Base-by-base conservation (phyloP, 2,329 filamentous ascomycete genomes). In the Exophiala aquamarina region DNA sequence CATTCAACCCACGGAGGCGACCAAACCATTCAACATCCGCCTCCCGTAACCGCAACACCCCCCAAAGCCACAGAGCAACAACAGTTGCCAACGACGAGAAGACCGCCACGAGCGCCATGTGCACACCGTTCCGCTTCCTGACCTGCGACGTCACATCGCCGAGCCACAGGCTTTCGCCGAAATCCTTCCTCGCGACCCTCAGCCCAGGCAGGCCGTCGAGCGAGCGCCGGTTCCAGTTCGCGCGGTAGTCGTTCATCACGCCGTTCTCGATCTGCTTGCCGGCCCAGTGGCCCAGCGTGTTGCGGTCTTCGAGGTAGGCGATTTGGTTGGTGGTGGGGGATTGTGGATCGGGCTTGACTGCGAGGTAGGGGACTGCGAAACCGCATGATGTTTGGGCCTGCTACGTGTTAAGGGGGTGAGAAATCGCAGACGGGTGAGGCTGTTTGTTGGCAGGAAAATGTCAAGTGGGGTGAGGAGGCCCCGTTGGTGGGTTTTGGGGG, bases 361-460 rank as follows among this genome's bases (percentile, higher is more conserved):
- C 56, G 10, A 83, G 64, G 21, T 74, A 67, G 2, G 83, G 82
- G 4, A 86, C 81, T 17, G 77, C 81, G 56, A 74, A 86, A 4
- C 83, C 83, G 59, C 83, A 87, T 44, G 77, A 80, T 8, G 80
- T 85, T 71, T 85, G 81, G 3, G 81, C 72, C 64, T 69, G 36
- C 4, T n/a, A 19, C 31, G 15, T 34, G 32, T 6, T 6, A 11
- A 6, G 23, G 6, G 23, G 11, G 23, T 26, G 23, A 26, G 23
- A n/a, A n/a, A n/a, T n/a, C n/a, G n/a, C n/a, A n/a, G n/a, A n/a
- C n/a, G n/a, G n/a, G n/a, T n/a, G n/a, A n/a, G n/a, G n/a, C n/a
- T n/a, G n/a, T n/a, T n/a, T n/a, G n/a, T n/a, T n/a, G n/a, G n/a
- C n/a, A n/a, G n/a, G n/a, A n/a, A n/a, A n/a, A n/a, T n/a, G n/a